Percentiles rank a stretch among this genome's conserved stretches.
phyloP scores from a whole-genome alignment of 2,329 filamentous ascomycete species.

The Hypoxylon sp. region DNA sequence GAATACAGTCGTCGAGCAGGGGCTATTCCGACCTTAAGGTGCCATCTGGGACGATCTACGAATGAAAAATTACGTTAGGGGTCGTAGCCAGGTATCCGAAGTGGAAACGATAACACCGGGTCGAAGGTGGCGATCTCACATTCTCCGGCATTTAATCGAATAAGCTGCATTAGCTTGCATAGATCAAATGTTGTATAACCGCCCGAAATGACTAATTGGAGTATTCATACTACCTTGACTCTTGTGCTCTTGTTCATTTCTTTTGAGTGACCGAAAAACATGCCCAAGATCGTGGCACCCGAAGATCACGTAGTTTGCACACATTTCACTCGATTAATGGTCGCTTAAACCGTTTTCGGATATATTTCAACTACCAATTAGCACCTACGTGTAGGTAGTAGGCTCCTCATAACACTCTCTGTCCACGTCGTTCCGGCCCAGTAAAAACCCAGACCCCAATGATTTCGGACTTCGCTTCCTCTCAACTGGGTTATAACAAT shows the following conservation, averaged over 20 bases:
- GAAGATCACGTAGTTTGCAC: not conserved
- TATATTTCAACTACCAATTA: slow-evolving; percentile 7
- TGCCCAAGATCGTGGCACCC: not conserved
- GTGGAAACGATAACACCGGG: slow-evolving; percentile 2
- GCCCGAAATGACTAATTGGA: slow-evolving; percentile 13
- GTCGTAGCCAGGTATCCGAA: slow-evolving; percentile 5
- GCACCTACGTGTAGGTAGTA: not conserved
- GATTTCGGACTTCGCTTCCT: no score
- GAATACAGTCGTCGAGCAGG: not conserved
- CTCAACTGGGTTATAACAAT: not conserved
- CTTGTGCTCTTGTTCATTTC: not conserved
- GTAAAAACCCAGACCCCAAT: not conserved
- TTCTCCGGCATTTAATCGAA: slow-evolving; percentile 11
- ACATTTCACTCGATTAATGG: not conserved
- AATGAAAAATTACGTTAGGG: not conserved
- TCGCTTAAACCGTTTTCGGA: not conserved
- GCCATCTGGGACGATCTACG: not conserved
- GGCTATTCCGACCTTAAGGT: not conserved
- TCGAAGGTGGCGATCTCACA: slow-evolving; percentile 1
- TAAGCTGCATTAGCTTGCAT: slow-evolving; percentile 14
- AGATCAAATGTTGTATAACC: slow-evolving; percentile 2
- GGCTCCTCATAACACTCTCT: not conserved
- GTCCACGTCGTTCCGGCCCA: not conserved
- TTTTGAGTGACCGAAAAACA: not conserved
- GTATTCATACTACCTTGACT: not conserved